Conservation (phyloP, 352 stramenopile species). For the Saprolegnia parasitica region DNA sequence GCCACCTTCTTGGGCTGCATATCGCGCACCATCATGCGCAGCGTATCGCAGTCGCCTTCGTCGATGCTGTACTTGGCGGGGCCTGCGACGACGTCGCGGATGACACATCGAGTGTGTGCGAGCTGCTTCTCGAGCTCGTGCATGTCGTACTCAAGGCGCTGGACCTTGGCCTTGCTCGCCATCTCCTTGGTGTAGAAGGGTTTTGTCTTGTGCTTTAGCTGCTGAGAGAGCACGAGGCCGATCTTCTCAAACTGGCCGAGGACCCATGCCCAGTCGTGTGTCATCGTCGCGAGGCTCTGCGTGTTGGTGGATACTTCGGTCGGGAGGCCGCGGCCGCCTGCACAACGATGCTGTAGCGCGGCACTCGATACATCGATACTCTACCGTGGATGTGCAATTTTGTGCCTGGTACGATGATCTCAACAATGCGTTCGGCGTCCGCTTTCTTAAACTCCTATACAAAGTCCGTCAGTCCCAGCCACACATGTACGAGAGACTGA, state of each 20-base stretch:
- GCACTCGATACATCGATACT: not conserved
- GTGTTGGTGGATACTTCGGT: constrained; percentile 5
- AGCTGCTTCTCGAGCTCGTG: constrained; percentile 22
- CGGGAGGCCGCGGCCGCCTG: not conserved
- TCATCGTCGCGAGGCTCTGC: constrained; percentile 3
- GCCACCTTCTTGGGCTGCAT: constrained; percentile 25
- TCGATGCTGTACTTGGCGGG: constrained; percentile 8
- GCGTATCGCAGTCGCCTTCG: constrained; percentile 4
- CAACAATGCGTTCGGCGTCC: not conserved
- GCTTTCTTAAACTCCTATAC: not conserved
- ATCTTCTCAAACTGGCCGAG: constrained; percentile 22
- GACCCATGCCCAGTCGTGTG: constrained; percentile 4
- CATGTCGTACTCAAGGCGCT: constrained; percentile 21
- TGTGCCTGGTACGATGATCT: constrained; percentile 11
- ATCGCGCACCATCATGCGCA: constrained; percentile 23
- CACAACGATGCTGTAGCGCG: not conserved
- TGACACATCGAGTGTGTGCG: not conserved
- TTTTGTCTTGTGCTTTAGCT: constrained; percentile 4
- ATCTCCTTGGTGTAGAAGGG: constrained; percentile 23
- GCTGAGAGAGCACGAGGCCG: not conserved
- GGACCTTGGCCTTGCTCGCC: constrained; percentile 11
- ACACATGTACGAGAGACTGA: not conserved
- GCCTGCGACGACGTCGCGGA: constrained; percentile 14
- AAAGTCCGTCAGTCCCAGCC: not conserved
- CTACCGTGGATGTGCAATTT: constrained; percentile 10